phyloP scores from a whole-genome alignment of 139 green algal species.

The Spirogloea muscicola region DNA sequence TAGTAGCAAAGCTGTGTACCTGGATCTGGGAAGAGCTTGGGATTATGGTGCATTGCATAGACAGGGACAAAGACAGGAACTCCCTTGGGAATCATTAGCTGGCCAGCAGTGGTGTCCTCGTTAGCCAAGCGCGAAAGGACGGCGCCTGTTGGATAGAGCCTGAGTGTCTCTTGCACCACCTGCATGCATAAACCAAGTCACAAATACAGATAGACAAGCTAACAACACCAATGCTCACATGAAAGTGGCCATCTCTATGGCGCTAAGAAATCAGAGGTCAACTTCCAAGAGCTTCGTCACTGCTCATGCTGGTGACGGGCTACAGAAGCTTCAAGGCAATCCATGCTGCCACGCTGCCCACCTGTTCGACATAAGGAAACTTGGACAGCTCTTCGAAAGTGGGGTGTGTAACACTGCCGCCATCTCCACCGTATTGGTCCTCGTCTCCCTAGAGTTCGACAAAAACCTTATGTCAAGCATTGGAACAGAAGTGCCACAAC shows the following conservation, averaged over 20 bases:
- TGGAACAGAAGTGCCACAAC: not conserved
- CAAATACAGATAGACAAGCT: slow-evolving; percentile 2
- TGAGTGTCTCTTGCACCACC: slow-evolving; percentile 55
- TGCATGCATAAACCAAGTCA: not conserved
- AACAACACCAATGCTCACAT: not conserved
- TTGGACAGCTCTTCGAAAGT: not conserved
- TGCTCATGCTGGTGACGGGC: not conserved
- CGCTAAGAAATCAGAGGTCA: no score
- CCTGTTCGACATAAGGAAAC: slow-evolving; percentile 15
- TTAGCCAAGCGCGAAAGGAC: slow-evolving; percentile 29
- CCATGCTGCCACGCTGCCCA: not conserved
- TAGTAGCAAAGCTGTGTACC: no score
- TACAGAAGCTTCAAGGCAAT: not conserved
- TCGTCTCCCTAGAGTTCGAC: not conserved
- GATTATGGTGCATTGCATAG: slow-evolving; percentile 47
- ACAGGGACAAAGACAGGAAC: slow-evolving; percentile 52
- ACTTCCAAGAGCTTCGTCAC: not conserved
- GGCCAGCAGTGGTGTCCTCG: slow-evolving; percentile 34
- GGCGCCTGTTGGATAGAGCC: slow-evolving; percentile 55
- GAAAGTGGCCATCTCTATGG: not conserved
- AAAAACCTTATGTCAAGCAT: not conserved
- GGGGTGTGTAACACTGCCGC: not conserved
- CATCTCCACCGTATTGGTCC: not conserved
- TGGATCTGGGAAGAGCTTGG: slow-evolving; percentile 51
- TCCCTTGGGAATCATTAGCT: slow-evolving; percentile 45